Evolutionary conservation across 1,139 yeast genomes (phyloP), one percentile per base, ranked within the genome.

Genomic region (Candida albicans): DNA sequence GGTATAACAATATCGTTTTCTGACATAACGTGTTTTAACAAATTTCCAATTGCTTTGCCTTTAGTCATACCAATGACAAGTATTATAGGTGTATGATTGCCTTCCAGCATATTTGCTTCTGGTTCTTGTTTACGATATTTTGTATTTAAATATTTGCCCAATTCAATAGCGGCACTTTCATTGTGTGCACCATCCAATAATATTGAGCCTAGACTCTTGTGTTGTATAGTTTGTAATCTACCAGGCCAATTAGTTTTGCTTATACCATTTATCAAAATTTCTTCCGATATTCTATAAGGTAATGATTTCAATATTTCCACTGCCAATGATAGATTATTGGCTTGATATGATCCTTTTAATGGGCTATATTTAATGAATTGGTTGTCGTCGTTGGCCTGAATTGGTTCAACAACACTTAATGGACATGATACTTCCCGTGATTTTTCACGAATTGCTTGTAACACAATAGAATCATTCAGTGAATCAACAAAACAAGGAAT

Each of bases 131-230:
- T 18, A 18, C 22, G 15, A 26, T 41, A 43, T 8, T 25, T 35
- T 12, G 39, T 26, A n/a, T 35, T 24, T 8, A 73, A 52, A 45
- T 59, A 72, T 26, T 58, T 60, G 0, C 74, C 77, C 32, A 93
- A 67, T 54, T 85, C 89, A 24, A 67, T 63, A 0, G 96, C 95
- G 0, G 97, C 96, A 51, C 84, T 82, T 14, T 81, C 82, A 58
- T 93, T 93, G 60, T 93, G 99, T 0, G 98, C 98, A 2, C 99
- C 99, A 63, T 93, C 99, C 1, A 90, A 54, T 7, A 89, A 62
- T 0, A 84, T 65, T 3, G 52, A 52, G 1, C 59, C 46, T 1
- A 58, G 44, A 2, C 52, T 57, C 5, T 62, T 57, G 29, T 62
- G 62, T 2, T 52, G 46, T 2, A 82, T 40, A 1, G 55, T 38